Conservation (phyloP, 1,284 basidiomycete genomes). For the Peniophora sp. region DNA sequence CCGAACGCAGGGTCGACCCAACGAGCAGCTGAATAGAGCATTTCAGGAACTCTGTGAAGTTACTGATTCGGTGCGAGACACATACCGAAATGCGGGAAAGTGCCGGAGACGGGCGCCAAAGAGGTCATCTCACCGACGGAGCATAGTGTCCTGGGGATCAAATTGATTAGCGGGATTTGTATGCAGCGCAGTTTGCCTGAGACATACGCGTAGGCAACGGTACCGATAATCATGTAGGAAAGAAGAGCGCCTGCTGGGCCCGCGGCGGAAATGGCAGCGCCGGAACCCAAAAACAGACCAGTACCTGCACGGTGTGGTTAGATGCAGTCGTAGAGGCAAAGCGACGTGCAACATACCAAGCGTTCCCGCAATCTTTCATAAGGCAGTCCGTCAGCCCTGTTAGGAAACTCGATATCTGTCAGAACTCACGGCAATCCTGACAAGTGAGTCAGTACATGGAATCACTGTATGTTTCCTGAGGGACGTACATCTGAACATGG, state of each 20-base stretch:
- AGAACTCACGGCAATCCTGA: constrained; percentile 49
- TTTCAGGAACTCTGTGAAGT: neutral
- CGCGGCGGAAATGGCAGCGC: constrained; percentile 44
- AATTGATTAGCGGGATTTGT: neutral
- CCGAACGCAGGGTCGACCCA: constrained; percentile 75
- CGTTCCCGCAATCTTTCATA: constrained; percentile 58
- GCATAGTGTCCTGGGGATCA: constrained; percentile 43
- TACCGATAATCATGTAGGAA: constrained; percentile 52
- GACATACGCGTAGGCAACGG: constrained; percentile 53
- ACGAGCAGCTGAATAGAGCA: constrained; percentile 37
- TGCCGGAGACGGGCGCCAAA: constrained; percentile 66
- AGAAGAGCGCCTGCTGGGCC: constrained; percentile 58
- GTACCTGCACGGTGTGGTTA: constrained; percentile 25
- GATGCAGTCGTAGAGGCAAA: no score
- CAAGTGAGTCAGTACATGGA: neutral
- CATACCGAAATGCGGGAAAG: constrained; percentile 59
- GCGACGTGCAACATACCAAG: constrained; percentile 31
- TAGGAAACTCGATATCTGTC: neutral
- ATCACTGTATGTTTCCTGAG: neutral
- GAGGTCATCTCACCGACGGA: constrained; percentile 67
- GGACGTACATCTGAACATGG: constrained; percentile 61
- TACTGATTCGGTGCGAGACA: neutral
- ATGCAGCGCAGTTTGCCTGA: neutral
- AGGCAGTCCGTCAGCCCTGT: neutral
- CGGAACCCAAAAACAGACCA: constrained; percentile 78